Evolutionary conservation across 345 rosid species (phyloP), one percentile per base, ranked within the genome.

Genomic region (Salix arbutifolia): DNA sequence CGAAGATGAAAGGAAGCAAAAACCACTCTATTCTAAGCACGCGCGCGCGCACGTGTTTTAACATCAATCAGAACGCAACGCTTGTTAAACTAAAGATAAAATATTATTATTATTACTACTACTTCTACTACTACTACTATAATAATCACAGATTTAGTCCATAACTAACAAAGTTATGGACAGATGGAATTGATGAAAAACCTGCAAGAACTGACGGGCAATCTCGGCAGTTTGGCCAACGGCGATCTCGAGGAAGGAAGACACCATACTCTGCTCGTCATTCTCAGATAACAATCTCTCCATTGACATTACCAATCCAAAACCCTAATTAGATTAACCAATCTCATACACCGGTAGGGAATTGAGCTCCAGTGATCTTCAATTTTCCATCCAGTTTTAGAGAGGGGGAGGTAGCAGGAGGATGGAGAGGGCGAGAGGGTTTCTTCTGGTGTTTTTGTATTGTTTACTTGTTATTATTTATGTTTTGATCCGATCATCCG

Each of bases 241-340:
- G 52, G 99, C 98, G 89, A 96, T 89, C 88, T 96, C 99, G 65
- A 96, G 95, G 85, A 96, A 96, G 72, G 97, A 96, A 79, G 97
- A 84, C 82, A 96, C 92, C 89, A 92, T 84, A 42, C 80, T 83
- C 86, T 93, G 93, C 86, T 88, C 74, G 67, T 96, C 81, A 67
- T 18, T 78, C 26, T 48, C 42, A 4, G 81, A 74, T 50, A 74
- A 35, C 61, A 53, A 44, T 74, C 53, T 70, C 31, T 78, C 84
- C 80, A 77, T 81, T 44, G 50, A 42, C 26, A 25, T 19, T 48
- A 46, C 37, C 53, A 76, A 37, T 37, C 58, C 28, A 67, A 31
- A 76, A 76, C 56, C 78, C 77, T 66, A 66, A 75, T 48, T 52
- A 8, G 4, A 58, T 9, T 58, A 25, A 58, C 4, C 12, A 25